Evolutionary conservation across 1,284 basidiomycete genomes (phyloP), one percentile per base, ranked within the genome.

Genomic region (Boletus putidus): DNA sequence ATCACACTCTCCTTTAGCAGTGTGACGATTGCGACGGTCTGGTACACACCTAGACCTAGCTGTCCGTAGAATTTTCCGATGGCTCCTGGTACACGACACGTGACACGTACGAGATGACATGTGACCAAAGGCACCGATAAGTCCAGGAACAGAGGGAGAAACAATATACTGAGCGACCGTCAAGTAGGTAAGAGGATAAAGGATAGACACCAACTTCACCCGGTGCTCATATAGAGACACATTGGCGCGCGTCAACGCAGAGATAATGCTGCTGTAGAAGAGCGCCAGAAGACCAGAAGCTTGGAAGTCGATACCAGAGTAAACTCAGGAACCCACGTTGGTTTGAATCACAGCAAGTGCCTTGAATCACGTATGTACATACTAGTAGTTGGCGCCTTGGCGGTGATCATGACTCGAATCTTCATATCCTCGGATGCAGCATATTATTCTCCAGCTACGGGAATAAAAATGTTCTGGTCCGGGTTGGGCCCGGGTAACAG

Each of bases 211-310:
- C n/a, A 11, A 6, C 18, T 42, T 31, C 11, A 12, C 21, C 15
- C 14, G 12, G 5, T 10, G 25, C 46, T 61, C 51, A 62, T 62
- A 60, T 60, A 60, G 20, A 29, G 14, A 21, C 15, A 14, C 11
- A 15, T 27, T 46, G 33, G 27, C 59, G 50, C 58, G 45, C 35
- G 15, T 9, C 35, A 29, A 35, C 14, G 35, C 16, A 36, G 25
- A 42, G 15, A 29, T 29, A 14, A n/a, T 21, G 23, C 25, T 57
- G 56, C 56, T 42, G 45, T 51, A 31, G 4, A 16, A 12, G 10
- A 11, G 29, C 21, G 35, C 15, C 29, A 44, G 16, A n/a, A 45
- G 11, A 29, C 5, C 7, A 14, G 12, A 33, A 33, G 23, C 12
- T 11, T n/a, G 21, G 21, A 36, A 27, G 16, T 25, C 45, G 3